Evolutionary conservation across 2,329 filamentous ascomycete genomes (phyloP).

Genomic region (Bipolaris cookei): DNA sequence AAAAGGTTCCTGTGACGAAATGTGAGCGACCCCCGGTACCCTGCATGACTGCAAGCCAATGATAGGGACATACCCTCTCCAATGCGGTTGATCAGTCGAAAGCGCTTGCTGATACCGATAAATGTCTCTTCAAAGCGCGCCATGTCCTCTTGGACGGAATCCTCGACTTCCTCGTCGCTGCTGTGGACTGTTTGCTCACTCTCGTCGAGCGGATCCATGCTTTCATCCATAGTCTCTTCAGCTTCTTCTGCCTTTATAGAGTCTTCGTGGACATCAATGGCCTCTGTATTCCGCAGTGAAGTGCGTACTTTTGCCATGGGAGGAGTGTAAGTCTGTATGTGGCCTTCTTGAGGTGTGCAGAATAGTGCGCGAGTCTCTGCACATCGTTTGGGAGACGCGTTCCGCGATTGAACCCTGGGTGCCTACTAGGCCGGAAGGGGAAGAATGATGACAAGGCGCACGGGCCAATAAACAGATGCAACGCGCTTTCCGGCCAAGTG

Average conservation of each 20-base stretch:
- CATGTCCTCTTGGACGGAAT: constrained; percentile 82
- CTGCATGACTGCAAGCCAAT: constrained; percentile 39
- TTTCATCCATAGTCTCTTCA: constrained; percentile 55
- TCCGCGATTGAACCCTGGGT: constrained; percentile 9
- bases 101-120: constrained; percentile 80
- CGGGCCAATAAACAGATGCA: constrained; percentile 27
- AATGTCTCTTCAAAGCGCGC: constrained; percentile 81
- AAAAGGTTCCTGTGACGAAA: constrained; percentile 78
- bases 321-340: constrained; percentile 8
- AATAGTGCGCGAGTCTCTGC: constrained; percentile 10
- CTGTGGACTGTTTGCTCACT: constrained; percentile 56
- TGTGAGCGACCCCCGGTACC: constrained; percentile 33
- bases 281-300: constrained; percentile 34
- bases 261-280: constrained; percentile 38
- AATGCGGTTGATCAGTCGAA: constrained; percentile 92
- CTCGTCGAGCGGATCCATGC: constrained; percentile 57
- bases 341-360: constrained; percentile 17
- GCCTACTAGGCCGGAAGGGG: constrained; percentile 23
- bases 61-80: constrained; percentile 74
- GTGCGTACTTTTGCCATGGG: constrained; percentile 44
- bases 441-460: constrained; percentile 16
- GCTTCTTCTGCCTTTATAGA: constrained; percentile 47
- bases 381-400: constrained; percentile 18
- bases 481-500: constrained; percentile 25
- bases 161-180: constrained; percentile 66